A percentile compares a stretch with the other conserved stretches of the same genome.
These are phyloP conservation scores for Ogataea chonburiensis DNA, from an alignment of 805 yeast genomes.

Conservation along the genomic window DNA sequence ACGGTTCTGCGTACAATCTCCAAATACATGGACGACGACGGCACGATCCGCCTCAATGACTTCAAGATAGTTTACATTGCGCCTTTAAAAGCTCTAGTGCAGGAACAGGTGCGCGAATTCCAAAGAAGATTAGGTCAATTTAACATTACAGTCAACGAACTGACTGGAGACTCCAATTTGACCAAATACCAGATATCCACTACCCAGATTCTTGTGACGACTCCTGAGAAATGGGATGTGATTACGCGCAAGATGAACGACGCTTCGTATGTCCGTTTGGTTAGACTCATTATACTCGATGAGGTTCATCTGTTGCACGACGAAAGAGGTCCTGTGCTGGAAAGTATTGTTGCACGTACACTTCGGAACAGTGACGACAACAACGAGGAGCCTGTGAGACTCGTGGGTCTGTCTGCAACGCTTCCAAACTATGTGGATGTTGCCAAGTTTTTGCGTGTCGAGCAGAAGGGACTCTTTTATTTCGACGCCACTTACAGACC, in stretches of 20 bases:
- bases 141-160: conserved; percentile 75
- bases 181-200: conserved; percentile 71
- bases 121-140: conserved; percentile 61
- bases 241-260: conserved; percentile 81
- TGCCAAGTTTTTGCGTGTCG: conserved; percentile 73
- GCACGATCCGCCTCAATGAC: conserved; percentile 49
- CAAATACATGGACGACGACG: conserved; percentile 48
- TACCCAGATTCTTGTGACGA: conserved; percentile 83
- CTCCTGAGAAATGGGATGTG: conserved; percentile 98
- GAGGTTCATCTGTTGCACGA: conserved; percentile 93
- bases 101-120: conserved; percentile 89
- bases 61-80: conserved; percentile 88
- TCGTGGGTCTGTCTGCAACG: conserved; percentile 90
- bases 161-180: conserved; percentile 86
- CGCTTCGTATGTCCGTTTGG: conserved; percentile 59
- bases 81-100: conserved; percentile 91
- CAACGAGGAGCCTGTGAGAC: conserved; percentile 47
- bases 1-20: conserved; percentile 64
- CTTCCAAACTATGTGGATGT: conserved; percentile 88
- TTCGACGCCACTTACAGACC: conserved; percentile 87
- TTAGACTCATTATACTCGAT: conserved; percentile 76
- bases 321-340: conserved; percentile 92
- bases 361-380: conserved; percentile 47
- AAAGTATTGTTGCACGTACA: conserved; percentile 79
- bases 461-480: conserved; percentile 62